These are phyloP conservation scores for Phytopythium kandeliae DNA, from an alignment of 352 stramenopile species.

Conservation along the genomic window DNA sequence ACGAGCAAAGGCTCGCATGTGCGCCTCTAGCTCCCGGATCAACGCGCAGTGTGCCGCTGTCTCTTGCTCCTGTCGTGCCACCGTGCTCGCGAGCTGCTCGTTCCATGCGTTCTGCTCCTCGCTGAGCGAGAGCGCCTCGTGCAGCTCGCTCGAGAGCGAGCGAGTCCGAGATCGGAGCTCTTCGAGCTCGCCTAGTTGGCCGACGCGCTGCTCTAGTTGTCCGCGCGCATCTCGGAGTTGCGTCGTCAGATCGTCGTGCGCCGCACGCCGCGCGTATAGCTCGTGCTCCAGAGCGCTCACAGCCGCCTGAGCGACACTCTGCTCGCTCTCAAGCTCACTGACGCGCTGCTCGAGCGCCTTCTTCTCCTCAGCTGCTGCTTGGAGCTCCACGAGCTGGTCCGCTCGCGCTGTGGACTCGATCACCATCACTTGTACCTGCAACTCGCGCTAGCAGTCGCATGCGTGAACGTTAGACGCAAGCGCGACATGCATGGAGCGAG, in stretches of 20 bases:
- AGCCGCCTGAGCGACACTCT: slow-evolving; percentile 9
- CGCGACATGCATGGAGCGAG: not conserved
- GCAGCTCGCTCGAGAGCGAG: not conserved
- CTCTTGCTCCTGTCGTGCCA: slow-evolving; percentile 1
- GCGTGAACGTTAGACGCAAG: not conserved
- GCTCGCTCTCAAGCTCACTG: slow-evolving; percentile 6
- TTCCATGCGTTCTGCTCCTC: slow-evolving; percentile 19
- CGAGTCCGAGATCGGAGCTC: not conserved
- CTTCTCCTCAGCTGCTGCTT: slow-evolving; percentile 14
- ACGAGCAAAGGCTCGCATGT: not conserved
- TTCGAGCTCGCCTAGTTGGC: not conserved
- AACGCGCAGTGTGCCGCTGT: not conserved
- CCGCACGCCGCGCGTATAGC: slow-evolving; percentile 4
- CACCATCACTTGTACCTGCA: slow-evolving; percentile 15
- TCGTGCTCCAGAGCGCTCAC: slow-evolving; percentile 18
- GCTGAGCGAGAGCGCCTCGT: slow-evolving; percentile 5
- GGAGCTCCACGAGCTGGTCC: slow-evolving; percentile 17
- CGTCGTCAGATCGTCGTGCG: not conserved
- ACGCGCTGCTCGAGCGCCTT: slow-evolving; percentile 19
- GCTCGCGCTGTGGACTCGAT: slow-evolving; percentile 15
- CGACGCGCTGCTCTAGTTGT: not conserved
- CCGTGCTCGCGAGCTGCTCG: not conserved
- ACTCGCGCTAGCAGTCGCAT: slow-evolving; percentile 11
- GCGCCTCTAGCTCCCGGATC: slow-evolving; percentile 4
- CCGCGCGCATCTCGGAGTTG: not conserved